Evolutionary conservation across 495 filamentous ascomycete species (phyloP).

Genomic region (Neurospora sp.): DNA sequence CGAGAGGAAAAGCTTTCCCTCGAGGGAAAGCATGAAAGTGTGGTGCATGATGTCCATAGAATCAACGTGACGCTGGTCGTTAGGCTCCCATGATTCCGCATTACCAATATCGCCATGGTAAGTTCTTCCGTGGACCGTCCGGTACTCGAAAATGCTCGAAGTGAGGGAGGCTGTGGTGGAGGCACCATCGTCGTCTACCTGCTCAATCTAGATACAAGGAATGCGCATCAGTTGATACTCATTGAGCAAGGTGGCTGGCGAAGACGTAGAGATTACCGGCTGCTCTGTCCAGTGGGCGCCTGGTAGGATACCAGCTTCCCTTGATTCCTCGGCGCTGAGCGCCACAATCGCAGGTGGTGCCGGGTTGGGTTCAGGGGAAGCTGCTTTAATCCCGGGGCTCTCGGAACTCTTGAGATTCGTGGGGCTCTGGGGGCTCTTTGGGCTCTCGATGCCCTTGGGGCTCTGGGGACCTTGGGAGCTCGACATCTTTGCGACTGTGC

Average conservation of each 20-base stretch:
- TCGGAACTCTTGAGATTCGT: no score
- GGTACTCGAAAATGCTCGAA: constrained; percentile 36
- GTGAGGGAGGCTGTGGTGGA: constrained; percentile 33
- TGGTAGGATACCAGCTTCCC: background rate
- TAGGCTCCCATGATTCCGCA: constrained; percentile 11
- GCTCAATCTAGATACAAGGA: background rate
- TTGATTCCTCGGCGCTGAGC: background rate
- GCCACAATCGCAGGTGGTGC: background rate
- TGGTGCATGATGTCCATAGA: constrained; percentile 21
- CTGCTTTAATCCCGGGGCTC: background rate
- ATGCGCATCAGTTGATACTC: background rate
- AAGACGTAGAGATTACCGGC: background rate
- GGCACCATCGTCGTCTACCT: background rate
- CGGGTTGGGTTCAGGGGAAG: background rate
- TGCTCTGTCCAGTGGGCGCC: background rate
- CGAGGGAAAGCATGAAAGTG: constrained; percentile 12
- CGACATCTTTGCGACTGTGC: background rate
- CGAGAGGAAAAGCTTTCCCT: constrained; percentile 39
- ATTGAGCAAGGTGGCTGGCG: background rate
- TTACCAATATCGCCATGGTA: constrained; percentile 19
- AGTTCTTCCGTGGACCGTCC: constrained; percentile 29
- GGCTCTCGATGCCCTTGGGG: background rate
- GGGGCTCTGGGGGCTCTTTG: background rate
- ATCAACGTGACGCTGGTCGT: constrained; percentile 15
- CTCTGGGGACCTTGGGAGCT: background rate